These are phyloP conservation scores for Podospora australis DNA, from an alignment of 495 filamentous ascomycete species.

Conservation along the genomic window DNA sequence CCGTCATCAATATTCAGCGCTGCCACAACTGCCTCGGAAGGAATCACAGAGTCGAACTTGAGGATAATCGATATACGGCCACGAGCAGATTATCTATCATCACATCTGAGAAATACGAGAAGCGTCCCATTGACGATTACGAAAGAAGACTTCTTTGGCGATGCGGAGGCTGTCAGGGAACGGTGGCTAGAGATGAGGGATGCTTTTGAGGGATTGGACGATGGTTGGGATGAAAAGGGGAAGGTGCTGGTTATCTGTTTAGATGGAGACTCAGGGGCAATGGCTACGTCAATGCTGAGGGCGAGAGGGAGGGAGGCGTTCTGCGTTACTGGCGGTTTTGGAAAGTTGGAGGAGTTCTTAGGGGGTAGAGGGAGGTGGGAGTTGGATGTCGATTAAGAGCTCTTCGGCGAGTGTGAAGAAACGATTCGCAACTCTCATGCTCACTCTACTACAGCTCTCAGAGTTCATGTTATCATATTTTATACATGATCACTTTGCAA, in stretches of 20 bases:
- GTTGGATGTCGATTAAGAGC: too few species aligned
- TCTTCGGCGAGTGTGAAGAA: too few species aligned
- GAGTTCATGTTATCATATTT: too few species aligned
- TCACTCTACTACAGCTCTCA: too few species aligned
- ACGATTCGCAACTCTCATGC: too few species aligned
- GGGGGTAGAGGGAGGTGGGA: not conserved
- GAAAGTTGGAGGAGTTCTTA: not conserved
- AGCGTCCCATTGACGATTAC: not conserved
- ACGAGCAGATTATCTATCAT: not conserved
- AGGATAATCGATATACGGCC: conserved; percentile 1
- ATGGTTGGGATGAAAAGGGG: conserved; percentile 20
- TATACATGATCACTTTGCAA: too few species aligned
- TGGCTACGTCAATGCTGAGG: conserved; percentile 48
- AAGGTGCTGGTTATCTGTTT: conserved; percentile 47
- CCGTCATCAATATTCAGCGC: not conserved
- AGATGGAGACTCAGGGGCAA: conserved; percentile 46
- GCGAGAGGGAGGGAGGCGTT: conserved; percentile 45
- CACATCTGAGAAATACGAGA: not conserved
- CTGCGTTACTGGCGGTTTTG: conserved; percentile 40
- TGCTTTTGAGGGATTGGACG: conserved; percentile 14
- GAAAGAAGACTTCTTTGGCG: conserved; percentile 6
- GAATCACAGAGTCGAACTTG: not conserved
- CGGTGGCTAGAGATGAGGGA: conserved; percentile 38
- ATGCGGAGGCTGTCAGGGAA: conserved; percentile 41
- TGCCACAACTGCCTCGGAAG: not conserved